Conservation (phyloP, 2,329 filamentous ascomycete genomes). For the Aspergillus aculeatinus region DNA sequence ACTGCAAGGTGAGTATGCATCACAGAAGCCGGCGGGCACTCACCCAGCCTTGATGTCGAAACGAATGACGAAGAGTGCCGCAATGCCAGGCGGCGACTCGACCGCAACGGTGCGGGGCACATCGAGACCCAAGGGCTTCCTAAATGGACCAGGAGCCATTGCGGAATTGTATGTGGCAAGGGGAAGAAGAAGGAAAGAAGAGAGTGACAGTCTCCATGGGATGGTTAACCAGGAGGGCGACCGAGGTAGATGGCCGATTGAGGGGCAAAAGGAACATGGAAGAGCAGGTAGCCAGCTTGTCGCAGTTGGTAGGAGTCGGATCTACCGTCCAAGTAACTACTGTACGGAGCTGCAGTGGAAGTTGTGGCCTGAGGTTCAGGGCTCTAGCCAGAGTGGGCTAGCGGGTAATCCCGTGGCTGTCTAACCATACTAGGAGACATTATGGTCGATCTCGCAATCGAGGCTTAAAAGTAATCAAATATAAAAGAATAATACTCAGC, state of each 20-base stretch:
- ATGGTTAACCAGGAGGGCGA: slow-evolving; percentile 6
- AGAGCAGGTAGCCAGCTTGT: neutral
- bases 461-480: no score
- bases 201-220: slow-evolving; percentile 24
- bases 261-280: neutral
- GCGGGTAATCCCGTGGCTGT: neutral
- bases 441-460: no score
- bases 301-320: neutral
- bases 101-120: slow-evolving; percentile 30
- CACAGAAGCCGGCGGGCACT: slow-evolving; percentile 19
- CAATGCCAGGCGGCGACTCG: slow-evolving; percentile 54
- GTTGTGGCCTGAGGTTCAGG: slow-evolving; percentile 13
- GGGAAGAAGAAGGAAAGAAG: neutral
- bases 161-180: slow-evolving; percentile 11
- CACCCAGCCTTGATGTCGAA: slow-evolving; percentile 92
- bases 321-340: no score
- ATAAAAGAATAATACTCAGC: no score
- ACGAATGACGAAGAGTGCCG: slow-evolving; percentile 81
- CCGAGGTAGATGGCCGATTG: neutral
- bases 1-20: neutral
- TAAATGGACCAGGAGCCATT: slow-evolving; percentile 33
- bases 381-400: slow-evolving; percentile 12
- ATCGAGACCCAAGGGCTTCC: slow-evolving; percentile 36
- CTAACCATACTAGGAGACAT: no score
- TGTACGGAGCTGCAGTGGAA: neutral